These are phyloP conservation scores for Actinomortierella ambigua DNA, from an alignment of 371 early-diverging fungal species.

Conservation along the genomic window DNA sequence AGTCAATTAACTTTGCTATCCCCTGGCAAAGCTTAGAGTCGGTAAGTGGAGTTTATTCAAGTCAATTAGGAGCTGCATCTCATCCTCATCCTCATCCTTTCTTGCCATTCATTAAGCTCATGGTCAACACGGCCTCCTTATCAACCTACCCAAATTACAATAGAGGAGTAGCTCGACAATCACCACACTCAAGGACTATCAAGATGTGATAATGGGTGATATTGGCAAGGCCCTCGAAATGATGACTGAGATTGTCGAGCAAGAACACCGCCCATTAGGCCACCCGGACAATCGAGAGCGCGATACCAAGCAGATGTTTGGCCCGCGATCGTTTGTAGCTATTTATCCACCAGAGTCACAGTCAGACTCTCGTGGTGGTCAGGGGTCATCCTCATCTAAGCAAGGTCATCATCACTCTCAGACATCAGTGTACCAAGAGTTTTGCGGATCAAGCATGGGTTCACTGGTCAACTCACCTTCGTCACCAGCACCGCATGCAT, in stretches of 20 bases:
- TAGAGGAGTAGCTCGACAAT: neutral
- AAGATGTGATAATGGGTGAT: constrained; percentile 31
- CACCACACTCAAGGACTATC: constrained; percentile 24
- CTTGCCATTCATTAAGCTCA: neutral
- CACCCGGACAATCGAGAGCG: constrained; percentile 31
- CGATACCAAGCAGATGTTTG: constrained; percentile 16
- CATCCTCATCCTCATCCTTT: too few species aligned
- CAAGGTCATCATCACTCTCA: too few species aligned
- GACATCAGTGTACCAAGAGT: too few species aligned
- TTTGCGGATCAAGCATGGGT: too few species aligned
- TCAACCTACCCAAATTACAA: neutral
- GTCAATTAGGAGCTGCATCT: neutral
- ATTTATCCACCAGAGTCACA: too few species aligned
- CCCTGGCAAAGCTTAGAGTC: constrained; percentile 17
- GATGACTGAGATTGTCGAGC: constrained; percentile 41
- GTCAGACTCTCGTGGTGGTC: too few species aligned
- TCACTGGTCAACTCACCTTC: too few species aligned
- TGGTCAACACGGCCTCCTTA: neutral
- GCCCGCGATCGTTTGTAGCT: neutral
- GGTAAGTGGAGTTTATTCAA: constrained; percentile 2
- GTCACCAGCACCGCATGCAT: too few species aligned
- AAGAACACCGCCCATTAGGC: constrained; percentile 24
- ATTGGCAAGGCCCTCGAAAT: constrained; percentile 34
- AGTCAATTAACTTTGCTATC: constrained; percentile 19
- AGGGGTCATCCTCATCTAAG: too few species aligned